Conservation (phyloP, 768 basidiomycete species). For the Mrakia gelida region DNA sequence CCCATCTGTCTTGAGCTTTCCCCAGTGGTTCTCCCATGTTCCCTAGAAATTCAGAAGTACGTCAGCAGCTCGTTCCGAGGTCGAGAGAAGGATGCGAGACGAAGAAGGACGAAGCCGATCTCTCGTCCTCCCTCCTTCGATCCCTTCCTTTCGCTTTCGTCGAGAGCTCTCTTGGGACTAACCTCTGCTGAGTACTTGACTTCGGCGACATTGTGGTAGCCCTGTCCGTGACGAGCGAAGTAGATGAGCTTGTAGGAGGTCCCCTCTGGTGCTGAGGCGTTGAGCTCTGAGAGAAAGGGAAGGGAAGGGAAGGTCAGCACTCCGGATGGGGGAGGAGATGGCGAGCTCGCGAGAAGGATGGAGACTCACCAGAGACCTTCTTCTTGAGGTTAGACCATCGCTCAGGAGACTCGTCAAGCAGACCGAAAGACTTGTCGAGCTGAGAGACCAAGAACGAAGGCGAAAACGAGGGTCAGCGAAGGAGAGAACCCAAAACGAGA, state of each 20-base stretch:
- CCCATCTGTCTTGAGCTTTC: slow-evolving; percentile 11
- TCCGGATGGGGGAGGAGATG: not conserved
- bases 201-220: slow-evolving; percentile 29
- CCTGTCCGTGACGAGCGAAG: slow-evolving; percentile 28
- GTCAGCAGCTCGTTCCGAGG: not conserved
- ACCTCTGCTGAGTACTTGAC: slow-evolving; percentile 17
- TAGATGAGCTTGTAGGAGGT: slow-evolving; percentile 23
- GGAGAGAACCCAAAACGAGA: not conserved
- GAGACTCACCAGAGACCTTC: not conserved
- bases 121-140: not conserved
- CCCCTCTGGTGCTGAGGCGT: not conserved
- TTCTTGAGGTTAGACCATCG: slow-evolving; percentile 17
- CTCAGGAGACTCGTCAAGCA: slow-evolving; percentile 21
- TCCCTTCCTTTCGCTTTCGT: too few species aligned
- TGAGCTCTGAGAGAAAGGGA: slow-evolving; percentile 12
- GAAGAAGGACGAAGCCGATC: not conserved
- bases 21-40: slow-evolving; percentile 26
- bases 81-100: not conserved
- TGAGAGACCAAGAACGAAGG: not conserved
- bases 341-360: not conserved
- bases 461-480: not conserved
- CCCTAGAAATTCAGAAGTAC: not conserved
- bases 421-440: slow-evolving; percentile 25
- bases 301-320: not conserved
- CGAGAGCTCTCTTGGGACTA: not conserved